phyloP scores from a whole-genome alignment of 1,284 basidiomycete genomes.

The Cryptococcus neoformans region DNA sequence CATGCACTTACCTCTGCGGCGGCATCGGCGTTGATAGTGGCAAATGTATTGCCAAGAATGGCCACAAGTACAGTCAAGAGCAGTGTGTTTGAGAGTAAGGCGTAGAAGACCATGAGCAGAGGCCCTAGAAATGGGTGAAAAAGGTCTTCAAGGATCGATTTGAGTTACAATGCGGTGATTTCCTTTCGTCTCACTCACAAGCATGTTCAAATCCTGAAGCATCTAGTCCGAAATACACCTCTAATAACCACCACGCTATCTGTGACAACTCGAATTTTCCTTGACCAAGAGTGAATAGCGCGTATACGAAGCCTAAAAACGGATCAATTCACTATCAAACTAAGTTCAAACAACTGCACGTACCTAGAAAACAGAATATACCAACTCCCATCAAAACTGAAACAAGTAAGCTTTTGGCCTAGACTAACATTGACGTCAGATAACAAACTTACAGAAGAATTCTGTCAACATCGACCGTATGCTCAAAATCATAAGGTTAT shows the following conservation, averaged over 20 bases:
- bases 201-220: slow-evolving; percentile 75
- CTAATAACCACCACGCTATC: slow-evolving; percentile 51
- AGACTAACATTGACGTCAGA: slow-evolving; percentile 8
- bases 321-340: not conserved
- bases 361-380: slow-evolving; percentile 62
- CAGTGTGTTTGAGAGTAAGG: slow-evolving; percentile 78
- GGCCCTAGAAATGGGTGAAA: slow-evolving; percentile 86
- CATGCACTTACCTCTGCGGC: slow-evolving; percentile 66
- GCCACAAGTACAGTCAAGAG: slow-evolving; percentile 54
- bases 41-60: slow-evolving; percentile 89
- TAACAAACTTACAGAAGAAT: slow-evolving; percentile 43
- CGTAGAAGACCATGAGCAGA: slow-evolving; percentile 74
- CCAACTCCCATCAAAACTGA: slow-evolving; percentile 75
- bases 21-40: slow-evolving; percentile 86
- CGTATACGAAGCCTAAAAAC: slow-evolving; percentile 80
- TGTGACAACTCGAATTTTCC: slow-evolving; percentile 37
- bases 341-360: not conserved
- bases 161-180: slow-evolving; percentile 3
- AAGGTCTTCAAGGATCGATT: slow-evolving; percentile 45
- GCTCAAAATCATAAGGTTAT: slow-evolving; percentile 64
- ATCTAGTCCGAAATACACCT: slow-evolving; percentile 73
- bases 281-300: slow-evolving; percentile 68
- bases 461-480: slow-evolving; percentile 49
- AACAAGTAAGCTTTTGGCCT: slow-evolving; percentile 63
- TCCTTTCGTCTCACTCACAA: slow-evolving; percentile 52